These are phyloP conservation scores for Pseudocercospora ulei DNA, from an alignment of 2,329 filamentous ascomycete species.

Conservation along the genomic window DNA sequence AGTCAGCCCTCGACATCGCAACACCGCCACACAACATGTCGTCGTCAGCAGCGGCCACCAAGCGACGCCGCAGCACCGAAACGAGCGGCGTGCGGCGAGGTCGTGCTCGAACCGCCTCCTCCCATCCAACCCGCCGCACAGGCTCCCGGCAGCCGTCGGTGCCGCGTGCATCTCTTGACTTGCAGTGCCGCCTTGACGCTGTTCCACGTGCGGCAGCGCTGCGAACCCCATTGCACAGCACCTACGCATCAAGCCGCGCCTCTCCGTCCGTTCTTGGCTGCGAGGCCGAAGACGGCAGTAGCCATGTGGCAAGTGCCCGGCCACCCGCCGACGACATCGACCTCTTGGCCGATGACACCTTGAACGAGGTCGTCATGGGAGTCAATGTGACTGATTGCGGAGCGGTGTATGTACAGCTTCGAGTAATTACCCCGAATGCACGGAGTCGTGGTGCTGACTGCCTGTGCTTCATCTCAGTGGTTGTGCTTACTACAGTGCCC, in stretches of 20 bases:
- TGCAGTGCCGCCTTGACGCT: conserved; percentile 2
- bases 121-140: conserved; percentile 12
- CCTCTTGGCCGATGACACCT: conserved; percentile 16
- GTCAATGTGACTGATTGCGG: conserved; percentile 62
- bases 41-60: conserved; percentile 2
- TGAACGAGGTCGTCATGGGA: conserved; percentile 68
- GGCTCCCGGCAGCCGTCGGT: conserved; percentile 18
- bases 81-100: conserved; percentile 6
- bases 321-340: conserved; percentile 14
- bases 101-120: conserved; percentile 11
- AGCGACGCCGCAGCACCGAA: conserved; percentile 15
- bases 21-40: conserved; percentile 8
- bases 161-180: conserved; percentile 10
- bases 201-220: background rate
- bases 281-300: conserved; percentile 5
- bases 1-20: background rate
- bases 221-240: conserved; percentile 2
- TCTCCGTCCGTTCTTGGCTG: conserved; percentile 10
- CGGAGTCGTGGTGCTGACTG: background rate
- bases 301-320: conserved; percentile 15
- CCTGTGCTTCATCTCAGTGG: conserved; percentile 38
- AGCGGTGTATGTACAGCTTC: conserved; percentile 42
- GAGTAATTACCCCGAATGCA: too few relatives aligned
- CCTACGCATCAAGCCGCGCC: conserved; percentile 15
- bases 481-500: conserved; percentile 70